Evolutionary conservation across 345 rosid genomes (phyloP), one percentile per base, ranked within the genome.

Genomic region (Barbarea vulgaris): DNA sequence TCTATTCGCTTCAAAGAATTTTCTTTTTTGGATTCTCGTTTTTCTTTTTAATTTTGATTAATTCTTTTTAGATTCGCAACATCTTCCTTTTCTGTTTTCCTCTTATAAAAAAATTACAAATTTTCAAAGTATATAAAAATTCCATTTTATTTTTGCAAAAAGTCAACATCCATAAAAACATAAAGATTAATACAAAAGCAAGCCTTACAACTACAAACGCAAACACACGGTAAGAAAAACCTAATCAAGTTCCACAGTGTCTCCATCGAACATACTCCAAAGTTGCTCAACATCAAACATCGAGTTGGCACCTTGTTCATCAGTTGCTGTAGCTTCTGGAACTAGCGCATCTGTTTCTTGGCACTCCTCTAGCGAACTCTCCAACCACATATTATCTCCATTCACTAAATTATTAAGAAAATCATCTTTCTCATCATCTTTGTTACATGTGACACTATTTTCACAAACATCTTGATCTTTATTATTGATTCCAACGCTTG

Each of bases 201-300:
- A 44, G 50, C 50, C 21, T 44, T 44, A 44, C 50, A 44, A 44
- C 27, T 28, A 48, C 33, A 57, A 17, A 24, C 48, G 25, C 21
- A 52, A 31, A 31, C 22, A 62, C 18, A 53, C 24, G 30, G 63
- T 12, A 4, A 60, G 18, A 22, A 69, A 53, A 22, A 69, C 28
- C 28, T 69, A 77, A 7, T 44, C 44, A 54, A 77, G 76, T 18
- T 71, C 56, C 36, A 10, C 58, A 54, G 60, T 76, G 14, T 76
- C 65, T 46, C 28, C 60, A 56, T 64, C 62, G 2, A 77, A 57
- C 50, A 77, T 6, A 30, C 41, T 72, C 81, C 81, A 77, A 65
- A 77, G 77, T 27, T 77, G 59, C n/a, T 77, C 81, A 71, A 65
- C 41, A 4, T 77, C 81, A 65, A 77, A 65, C 7, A 24, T 41